Evolutionary conservation across 2,329 filamentous ascomycete genomes (phyloP), one percentile per base, ranked within the genome.

Genomic region (Coniochaeta hoffmannii): DNA sequence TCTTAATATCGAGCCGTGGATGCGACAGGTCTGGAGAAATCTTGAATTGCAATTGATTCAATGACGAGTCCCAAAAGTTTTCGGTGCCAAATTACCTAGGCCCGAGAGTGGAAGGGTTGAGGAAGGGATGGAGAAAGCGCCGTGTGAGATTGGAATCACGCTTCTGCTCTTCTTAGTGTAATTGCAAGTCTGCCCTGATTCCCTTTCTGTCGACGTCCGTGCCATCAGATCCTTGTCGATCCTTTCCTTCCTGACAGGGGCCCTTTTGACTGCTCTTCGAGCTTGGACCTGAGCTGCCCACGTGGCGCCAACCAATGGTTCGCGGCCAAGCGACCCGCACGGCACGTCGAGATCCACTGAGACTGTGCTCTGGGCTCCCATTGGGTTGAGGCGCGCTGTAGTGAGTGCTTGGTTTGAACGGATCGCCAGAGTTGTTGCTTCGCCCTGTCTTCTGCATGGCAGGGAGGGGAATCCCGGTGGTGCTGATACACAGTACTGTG

Each of bases 111-210:
- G 41, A 46, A 46, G 41, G 41, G 41, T 28, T 46, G 22, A 46
- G 14, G 49, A 51, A 51, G 49, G 32, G 32, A 51, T 51, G 49
- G 49, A 12, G 49, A 51, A 51, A 34, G 49, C 28, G 32, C 28
- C 32, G 46, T 17, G 30, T 5, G 44, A 41, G 36, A 28, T 28
- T 46, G 41, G 17, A 41, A 22, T n/a, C n/a, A n/a, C n/a, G 36
- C 36, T 41, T 41, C 36, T 10, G 17, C 36, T 22, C 12, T 17
- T 3, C 15, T 36, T n/a, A n/a, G n/a, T 32, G 30, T 12, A 32
- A 8, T 32, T 32, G 30, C 30, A 32, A 12, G 30, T 7, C 30
- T 32, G 30, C 30, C 30, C 30, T 26, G 38, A 44, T 24, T 41
- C 36, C n/a, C n/a, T 22, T 22, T 44, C 38, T 10, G 19, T 24